These are phyloP conservation scores for Gracilaria caudata DNA, from an alignment of 23 red algal species.

Conservation along the genomic window DNA sequence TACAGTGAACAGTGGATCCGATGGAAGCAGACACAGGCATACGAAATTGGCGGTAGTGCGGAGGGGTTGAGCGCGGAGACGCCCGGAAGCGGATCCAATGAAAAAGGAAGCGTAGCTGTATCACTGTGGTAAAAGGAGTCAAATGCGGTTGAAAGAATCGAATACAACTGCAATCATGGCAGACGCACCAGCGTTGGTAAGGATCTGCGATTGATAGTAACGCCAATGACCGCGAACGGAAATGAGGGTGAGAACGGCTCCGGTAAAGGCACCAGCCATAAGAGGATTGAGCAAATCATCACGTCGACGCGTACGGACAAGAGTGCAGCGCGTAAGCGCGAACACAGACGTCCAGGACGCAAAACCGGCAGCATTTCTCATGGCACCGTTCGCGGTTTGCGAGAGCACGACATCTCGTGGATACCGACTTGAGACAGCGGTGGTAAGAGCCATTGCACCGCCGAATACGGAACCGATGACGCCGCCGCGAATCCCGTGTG, in stretches of 20 bases:
- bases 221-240: constrained; percentile 49
- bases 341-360: constrained; percentile 48
- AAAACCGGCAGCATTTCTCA: constrained; percentile 42
- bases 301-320: constrained; percentile 18
- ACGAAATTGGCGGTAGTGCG: constrained; percentile 39
- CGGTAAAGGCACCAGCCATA: constrained; percentile 47
- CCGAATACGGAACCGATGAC: constrained; percentile 58
- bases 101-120: not conserved
- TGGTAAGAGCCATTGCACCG: constrained; percentile 47
- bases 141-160: constrained; percentile 47
- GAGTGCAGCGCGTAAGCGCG: constrained; percentile 22
- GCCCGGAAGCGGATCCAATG: not conserved
- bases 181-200: constrained; percentile 49
- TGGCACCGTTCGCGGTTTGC: constrained; percentile 21
- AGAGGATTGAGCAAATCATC: constrained; percentile 54
- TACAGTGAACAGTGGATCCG: constrained; percentile 16
- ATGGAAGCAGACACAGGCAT: constrained; percentile 46
- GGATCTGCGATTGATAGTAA: constrained; percentile 19
- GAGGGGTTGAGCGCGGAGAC: constrained; percentile 1
- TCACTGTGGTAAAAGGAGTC: not conserved
- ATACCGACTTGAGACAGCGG: constrained; percentile 28
- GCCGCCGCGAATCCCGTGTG: constrained; percentile 53
- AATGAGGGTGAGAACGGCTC: constrained; percentile 32
- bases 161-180: constrained; percentile 56
- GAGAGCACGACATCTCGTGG: constrained; percentile 17